Evolutionary conservation across 2,329 filamentous ascomycete genomes (phyloP), one percentile per base, ranked within the genome.

Genomic region (Xylaria hypoxylon): DNA sequence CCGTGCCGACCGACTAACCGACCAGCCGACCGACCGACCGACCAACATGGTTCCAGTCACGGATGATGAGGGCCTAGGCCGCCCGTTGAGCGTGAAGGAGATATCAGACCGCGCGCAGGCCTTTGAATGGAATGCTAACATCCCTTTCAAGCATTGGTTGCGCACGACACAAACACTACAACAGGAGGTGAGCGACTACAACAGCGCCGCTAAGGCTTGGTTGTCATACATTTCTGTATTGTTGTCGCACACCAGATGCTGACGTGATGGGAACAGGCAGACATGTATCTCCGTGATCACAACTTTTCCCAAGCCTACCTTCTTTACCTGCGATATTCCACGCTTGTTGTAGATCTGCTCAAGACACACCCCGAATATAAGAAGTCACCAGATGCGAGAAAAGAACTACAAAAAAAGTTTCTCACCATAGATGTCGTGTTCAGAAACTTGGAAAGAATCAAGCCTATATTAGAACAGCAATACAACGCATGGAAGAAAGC

Each of bases 221-320:
- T 13, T 13, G 6, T 17, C 26, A 7, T 11, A 40, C 11, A 28
- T 3, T 15, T 24, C 22, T 17, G 10, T 35, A 24, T 42, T 28
- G 22, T 55, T 33, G 42, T 52, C 13, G 42, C 50, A 22, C 19
- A 31, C 35, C 2, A 17, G 31, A 48, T 56, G 7, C 64, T 68
- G 44, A 67, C 60, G 45, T 28, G 24, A 35, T 35, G 42, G 22
- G 22, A 52, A 35, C 75, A 97, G 92, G 94, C 93, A 22, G 85
- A 88, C 58, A 93, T 95, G 73, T 97, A 97, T 77, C 86, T 96
- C 74, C 86, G 87, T 47, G 95, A 98, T 79, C 90, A 91, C 74
- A 94, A 97, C 79, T 89, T 93, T 70, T 89, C 94, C 73, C 91
- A 96, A 76, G 92, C 95, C 4, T 99, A 97, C 78, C 86, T 97